phyloP scores from a whole-genome alignment of 2,329 filamentous ascomycete species.

The Apiospora kogelbergensis region DNA sequence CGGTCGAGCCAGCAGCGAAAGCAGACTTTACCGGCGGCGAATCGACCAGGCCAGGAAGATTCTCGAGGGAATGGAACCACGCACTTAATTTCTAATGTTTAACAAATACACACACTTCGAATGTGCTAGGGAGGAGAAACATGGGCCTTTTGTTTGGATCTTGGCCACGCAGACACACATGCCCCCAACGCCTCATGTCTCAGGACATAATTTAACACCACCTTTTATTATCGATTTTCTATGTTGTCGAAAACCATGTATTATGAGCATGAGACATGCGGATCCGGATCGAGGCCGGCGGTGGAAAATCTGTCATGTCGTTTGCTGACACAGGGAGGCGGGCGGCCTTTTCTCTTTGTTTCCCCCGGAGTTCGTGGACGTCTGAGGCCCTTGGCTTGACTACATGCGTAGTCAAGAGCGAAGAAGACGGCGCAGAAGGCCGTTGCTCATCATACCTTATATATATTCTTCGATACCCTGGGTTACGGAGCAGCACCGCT shows the following conservation, averaged over 20 bases:
- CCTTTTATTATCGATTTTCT: not conserved
- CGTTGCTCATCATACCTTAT: not conserved
- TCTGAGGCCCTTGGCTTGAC: not conserved
- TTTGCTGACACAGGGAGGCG: not conserved
- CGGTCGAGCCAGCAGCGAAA: constrained; percentile 55
- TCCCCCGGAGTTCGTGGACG: not conserved
- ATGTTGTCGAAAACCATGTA: constrained; percentile 1
- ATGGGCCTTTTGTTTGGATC: not conserved
- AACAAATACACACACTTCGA: not conserved
- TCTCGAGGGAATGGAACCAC: constrained; percentile 65
- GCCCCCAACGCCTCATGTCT: not conserved
- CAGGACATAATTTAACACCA: not conserved
- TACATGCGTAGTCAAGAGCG: not conserved
- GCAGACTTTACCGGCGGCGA: constrained; percentile 65
- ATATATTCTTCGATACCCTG: constrained; percentile 7
- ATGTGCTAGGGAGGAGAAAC: not conserved
- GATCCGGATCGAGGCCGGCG: not conserved
- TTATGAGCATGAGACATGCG: constrained; percentile 9
- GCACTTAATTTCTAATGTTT: constrained; percentile 16
- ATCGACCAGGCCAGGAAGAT: constrained; percentile 74
- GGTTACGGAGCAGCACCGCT: not conserved
- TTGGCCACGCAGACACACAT: not conserved
- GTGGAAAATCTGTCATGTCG: not conserved
- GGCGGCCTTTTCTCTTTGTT: not conserved
- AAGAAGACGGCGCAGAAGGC: not conserved